Base-by-base conservation (phyloP, 164 flowering plant genomes). In the Protea cynaroides region DNA sequence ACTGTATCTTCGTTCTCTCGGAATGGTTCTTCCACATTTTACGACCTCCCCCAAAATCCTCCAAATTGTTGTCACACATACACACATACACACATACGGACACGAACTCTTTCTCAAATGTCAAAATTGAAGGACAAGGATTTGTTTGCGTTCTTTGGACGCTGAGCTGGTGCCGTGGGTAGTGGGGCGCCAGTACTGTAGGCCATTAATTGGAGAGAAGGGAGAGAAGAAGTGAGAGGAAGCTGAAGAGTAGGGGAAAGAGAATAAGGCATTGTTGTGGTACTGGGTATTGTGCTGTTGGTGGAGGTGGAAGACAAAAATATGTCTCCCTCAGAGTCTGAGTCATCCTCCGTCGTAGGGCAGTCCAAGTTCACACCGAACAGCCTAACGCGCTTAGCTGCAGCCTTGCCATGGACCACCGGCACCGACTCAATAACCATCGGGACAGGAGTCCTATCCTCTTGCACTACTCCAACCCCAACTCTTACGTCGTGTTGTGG, bases 291-390 rank as follows among this genome's bases (percentile, higher is more conserved):
- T 71, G 25, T 21, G 69, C 10, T 34, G 75, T 53, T 63, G 63
- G 68, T 15, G 63, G 58, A 38, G 56, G 62, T 9, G 81, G 82
- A 79, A 13, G 83, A 69, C 67, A 75, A 56, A n/a, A n/a, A n/a
- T n/a, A 68, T 66, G 34, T 75, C 70, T 40, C 72, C 70, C 53
- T 68, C 82, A 7, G 76, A 75, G 34, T 29, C 34, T 29, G 34
- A 29, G 34, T 29, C 34, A 4, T 76, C 69, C 23, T 76, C 82
- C n/a, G 78, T 64, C 8, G 73, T 79, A 58, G 92, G 87, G 65
- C 93, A 89, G 15, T 87, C 98, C 80, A 92, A 79, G 80, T 88
- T 86, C 40, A 90, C 98, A 0, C 98, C 98, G 59, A 92, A 92
- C 59, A 92, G 78, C 85, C 98, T 81, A 3, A 88, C 67, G 56